These are phyloP conservation scores for Geotrichum fermentans DNA, from an alignment of 1,139 yeast species.

Conservation along the genomic window DNA sequence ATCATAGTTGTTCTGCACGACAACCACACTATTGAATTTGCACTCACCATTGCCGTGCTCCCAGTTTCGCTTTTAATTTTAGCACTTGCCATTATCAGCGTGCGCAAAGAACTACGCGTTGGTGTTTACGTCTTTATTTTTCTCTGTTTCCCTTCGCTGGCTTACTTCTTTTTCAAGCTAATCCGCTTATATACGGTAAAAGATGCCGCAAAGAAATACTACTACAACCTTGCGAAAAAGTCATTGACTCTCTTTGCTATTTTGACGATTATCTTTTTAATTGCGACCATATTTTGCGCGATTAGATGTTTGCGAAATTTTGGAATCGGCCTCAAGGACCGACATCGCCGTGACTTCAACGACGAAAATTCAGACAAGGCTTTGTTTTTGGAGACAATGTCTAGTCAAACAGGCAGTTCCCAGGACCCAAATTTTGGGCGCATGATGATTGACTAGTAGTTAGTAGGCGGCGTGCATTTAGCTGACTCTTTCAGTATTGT, in stretches of 20 bases:
- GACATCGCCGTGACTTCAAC: no score
- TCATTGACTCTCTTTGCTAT: background rate
- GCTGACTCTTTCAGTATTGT: no score
- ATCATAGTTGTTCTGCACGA: constrained; percentile 47
- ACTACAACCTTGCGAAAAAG: background rate
- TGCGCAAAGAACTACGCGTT: constrained; percentile 39
- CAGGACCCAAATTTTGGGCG: no score
- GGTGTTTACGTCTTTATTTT: constrained; percentile 38
- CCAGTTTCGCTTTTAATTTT: constrained; percentile 46
- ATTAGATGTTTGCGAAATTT: background rate
- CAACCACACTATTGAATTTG: constrained; percentile 46
- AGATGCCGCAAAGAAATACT: background rate
- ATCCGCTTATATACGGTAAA: constrained; percentile 25
- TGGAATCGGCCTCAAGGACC: no score
- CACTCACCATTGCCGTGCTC: constrained; percentile 47
- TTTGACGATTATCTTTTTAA: background rate
- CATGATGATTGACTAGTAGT: no score
- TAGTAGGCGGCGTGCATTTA: no score
- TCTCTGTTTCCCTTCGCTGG: constrained; percentile 44
- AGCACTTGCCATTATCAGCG: constrained; percentile 41
- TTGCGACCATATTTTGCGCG: background rate
- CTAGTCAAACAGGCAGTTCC: no score
- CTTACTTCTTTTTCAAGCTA: constrained; percentile 49
- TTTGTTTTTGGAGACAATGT: no score
- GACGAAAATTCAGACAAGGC: no score